Evolutionary conservation across 202 grass and related monocot genomes (phyloP).

Genomic region (Brachypodium distachyon): DNA sequence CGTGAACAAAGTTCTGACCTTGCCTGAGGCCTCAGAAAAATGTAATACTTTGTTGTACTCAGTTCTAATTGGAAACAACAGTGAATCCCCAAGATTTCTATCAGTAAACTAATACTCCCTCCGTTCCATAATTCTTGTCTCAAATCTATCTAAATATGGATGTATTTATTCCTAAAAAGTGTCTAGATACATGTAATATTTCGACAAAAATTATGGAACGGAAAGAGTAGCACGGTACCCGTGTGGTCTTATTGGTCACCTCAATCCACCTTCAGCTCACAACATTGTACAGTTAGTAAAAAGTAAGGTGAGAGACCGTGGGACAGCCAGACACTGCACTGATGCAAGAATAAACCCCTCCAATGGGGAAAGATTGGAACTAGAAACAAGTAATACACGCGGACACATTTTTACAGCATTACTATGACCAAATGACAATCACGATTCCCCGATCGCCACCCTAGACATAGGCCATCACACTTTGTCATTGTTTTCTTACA

Average conservation of each 20-base stretch:
- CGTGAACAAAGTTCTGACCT: no score
- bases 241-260: slow-evolving; percentile 1
- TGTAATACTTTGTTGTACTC: no score
- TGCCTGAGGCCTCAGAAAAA: no score
- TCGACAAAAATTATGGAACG: no score
- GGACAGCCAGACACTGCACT: background rate
- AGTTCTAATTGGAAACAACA: background rate
- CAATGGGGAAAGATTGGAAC: slow-evolving; percentile 24
- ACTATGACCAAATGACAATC: slow-evolving; percentile 24
- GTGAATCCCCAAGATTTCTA: background rate
- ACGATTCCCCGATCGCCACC: slow-evolving; percentile 1
- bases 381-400: slow-evolving; percentile 28
- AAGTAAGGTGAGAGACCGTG: background rate
- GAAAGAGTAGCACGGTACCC: background rate
- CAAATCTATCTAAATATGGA: no score
- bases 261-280: slow-evolving; percentile 8
- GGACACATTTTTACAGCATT: slow-evolving; percentile 53
- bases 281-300: slow-evolving; percentile 28
- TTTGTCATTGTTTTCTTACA: slow-evolving; percentile 63
- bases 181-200: no score
- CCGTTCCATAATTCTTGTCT: no score
- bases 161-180: no score
- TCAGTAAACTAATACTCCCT: no score
- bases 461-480: background rate
- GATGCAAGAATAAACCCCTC: slow-evolving; percentile 29